Evolutionary conservation across 768 basidiomycete species (phyloP).

Genomic region (Gloeopeniophorella convolvens): DNA sequence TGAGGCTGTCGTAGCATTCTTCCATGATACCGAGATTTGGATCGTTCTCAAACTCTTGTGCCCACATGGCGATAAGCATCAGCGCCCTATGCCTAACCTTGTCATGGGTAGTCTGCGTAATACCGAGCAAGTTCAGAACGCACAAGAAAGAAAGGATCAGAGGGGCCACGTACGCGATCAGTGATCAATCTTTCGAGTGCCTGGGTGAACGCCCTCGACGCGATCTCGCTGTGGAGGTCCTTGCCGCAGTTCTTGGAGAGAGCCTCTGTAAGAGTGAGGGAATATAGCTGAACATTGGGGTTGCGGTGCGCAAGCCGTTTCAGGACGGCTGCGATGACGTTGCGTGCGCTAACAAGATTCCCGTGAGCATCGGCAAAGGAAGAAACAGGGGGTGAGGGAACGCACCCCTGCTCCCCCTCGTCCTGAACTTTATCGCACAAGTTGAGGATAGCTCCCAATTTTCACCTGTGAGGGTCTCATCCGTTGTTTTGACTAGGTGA

Average conservation of each 20-base stretch:
- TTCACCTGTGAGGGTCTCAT: slow-evolving; percentile 90
- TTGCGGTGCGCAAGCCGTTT: slow-evolving; percentile 92
- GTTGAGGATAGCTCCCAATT: slow-evolving; percentile 95
- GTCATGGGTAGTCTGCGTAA: slow-evolving; percentile 77
- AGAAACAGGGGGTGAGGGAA: slow-evolving; percentile 7
- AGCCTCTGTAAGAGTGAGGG: slow-evolving; percentile 81
- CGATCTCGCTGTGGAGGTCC: slow-evolving; percentile 77
- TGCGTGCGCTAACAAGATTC: slow-evolving; percentile 64
- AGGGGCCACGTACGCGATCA: slow-evolving; percentile 57
- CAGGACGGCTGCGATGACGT: slow-evolving; percentile 75
- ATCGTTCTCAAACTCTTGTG: slow-evolving; percentile 76
- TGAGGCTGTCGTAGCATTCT: slow-evolving; percentile 77
- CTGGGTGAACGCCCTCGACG: slow-evolving; percentile 85
- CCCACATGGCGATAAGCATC: slow-evolving; percentile 73
- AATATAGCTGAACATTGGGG: slow-evolving; percentile 94
- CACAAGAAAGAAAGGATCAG: slow-evolving; percentile 3
- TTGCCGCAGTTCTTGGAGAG: slow-evolving; percentile 88
- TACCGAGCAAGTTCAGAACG: neutral
- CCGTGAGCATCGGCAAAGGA: slow-evolving; percentile 5
- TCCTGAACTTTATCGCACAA: slow-evolving; percentile 95
- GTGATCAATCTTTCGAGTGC: slow-evolving; percentile 80
- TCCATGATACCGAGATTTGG: slow-evolving; percentile 82
- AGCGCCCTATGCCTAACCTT: slow-evolving; percentile 79
- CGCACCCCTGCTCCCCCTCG: slow-evolving; percentile 81
- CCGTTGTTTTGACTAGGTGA: slow-evolving; percentile 82